These are phyloP conservation scores for Chaetomium sp. DNA, from an alignment of 2,329 filamentous ascomycete genomes.

Conservation along the genomic window DNA sequence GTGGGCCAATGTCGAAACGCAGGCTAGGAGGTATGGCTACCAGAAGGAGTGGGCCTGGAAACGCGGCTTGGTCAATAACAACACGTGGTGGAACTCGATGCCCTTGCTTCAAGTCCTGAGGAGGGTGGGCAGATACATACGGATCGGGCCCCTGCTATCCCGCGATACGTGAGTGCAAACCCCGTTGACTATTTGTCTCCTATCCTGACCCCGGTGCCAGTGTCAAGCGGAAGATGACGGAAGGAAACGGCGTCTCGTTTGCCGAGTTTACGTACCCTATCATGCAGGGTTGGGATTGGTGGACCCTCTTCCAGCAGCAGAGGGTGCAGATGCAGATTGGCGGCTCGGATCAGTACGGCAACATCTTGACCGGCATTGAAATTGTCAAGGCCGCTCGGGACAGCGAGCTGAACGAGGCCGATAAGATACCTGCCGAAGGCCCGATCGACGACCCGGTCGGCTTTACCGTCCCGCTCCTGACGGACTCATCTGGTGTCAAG, in stretches of 20 bases:
- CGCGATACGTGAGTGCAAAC: slow-evolving; percentile 73
- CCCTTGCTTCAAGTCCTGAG: slow-evolving; percentile 74
- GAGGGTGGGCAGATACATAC: slow-evolving; percentile 70
- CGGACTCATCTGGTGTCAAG: slow-evolving; percentile 81
- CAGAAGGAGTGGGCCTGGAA: slow-evolving; percentile 65
- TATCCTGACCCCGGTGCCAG: slow-evolving; percentile 38
- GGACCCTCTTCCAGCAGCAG: slow-evolving; percentile 71
- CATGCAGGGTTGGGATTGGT: slow-evolving; percentile 96
- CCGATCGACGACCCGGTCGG: slow-evolving; percentile 68
- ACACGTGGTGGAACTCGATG: slow-evolving; percentile 74
- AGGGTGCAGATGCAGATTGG: slow-evolving; percentile 85
- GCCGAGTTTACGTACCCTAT: slow-evolving; percentile 92
- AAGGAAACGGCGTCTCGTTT: slow-evolving; percentile 89
- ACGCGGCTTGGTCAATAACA: slow-evolving; percentile 76
- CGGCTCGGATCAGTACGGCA: slow-evolving; percentile 94
- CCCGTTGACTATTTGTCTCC: too few relatives aligned
- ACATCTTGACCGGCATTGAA: slow-evolving; percentile 89
- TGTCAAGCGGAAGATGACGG: slow-evolving; percentile 80
- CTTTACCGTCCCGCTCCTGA: slow-evolving; percentile 88
- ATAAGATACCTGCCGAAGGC: slow-evolving; percentile 43
- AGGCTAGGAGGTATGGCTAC: slow-evolving; percentile 68
- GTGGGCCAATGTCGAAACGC: slow-evolving; percentile 70
- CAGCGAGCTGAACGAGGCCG: slow-evolving; percentile 51
- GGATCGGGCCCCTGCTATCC: slow-evolving; percentile 83
- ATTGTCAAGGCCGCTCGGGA: slow-evolving; percentile 74